These are phyloP conservation scores for Cardamine resedifolia DNA, from an alignment of 345 rosid species.

Conservation along the genomic window DNA sequence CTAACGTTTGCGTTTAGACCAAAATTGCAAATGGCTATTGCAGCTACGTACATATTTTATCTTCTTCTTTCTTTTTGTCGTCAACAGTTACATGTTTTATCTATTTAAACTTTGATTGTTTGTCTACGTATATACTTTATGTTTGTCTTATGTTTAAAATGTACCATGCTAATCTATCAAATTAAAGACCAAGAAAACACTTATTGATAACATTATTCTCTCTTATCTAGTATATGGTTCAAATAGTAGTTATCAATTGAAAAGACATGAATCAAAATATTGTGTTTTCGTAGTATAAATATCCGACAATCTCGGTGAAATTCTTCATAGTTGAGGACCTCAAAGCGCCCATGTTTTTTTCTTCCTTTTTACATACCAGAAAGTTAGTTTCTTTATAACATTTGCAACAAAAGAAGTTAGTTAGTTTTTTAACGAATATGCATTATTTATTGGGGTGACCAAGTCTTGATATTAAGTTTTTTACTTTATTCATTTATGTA, in stretches of 20 bases:
- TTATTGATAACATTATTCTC: neutral
- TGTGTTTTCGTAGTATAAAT: neutral
- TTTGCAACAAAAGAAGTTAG: conserved; percentile 1
- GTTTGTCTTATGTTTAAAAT: too few species aligned
- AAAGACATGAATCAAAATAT: neutral
- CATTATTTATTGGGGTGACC: neutral
- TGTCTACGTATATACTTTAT: neutral
- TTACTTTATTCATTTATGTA: conserved; percentile 4
- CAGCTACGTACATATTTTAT: too few species aligned
- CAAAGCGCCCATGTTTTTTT: neutral
- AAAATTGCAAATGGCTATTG: neutral
- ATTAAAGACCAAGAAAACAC: neutral
- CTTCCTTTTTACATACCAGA: neutral
- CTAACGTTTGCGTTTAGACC: neutral
- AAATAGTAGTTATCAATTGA: neutral
- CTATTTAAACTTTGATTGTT: neutral
- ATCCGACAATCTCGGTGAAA: neutral
- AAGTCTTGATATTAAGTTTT: neutral
- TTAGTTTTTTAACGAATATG: neutral
- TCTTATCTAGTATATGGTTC: neutral
- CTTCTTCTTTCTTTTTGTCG: too few species aligned
- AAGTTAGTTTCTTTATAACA: neutral
- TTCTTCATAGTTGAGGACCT: neutral
- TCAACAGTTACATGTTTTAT: too few species aligned
- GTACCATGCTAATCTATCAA: neutral